Base-by-base conservation (phyloP, 139 green algal genomes). In the Diplosphaera chodatii region DNA sequence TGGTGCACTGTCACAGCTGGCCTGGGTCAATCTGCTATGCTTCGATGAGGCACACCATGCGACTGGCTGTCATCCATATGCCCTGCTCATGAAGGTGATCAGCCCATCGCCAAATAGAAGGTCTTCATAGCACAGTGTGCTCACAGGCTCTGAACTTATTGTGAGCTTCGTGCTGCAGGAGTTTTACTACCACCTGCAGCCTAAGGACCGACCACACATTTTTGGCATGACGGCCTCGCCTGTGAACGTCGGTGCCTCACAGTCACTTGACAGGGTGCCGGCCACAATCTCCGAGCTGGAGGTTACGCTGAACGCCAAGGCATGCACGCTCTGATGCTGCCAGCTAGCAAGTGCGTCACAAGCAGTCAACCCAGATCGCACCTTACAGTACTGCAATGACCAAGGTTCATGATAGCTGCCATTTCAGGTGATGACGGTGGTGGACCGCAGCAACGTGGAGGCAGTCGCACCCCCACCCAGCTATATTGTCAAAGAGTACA, bases 1-100 rank as follows among this genome's bases (percentile, higher is more conserved):
- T n/a, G n/a, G n/a, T n/a, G n/a, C n/a, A 21, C 78, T n/a, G n/a
- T n/a, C n/a, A 68, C 75, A 83, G 68, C 41, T 89, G 29, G 33
- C 59, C 1, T 25, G 74, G 25, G 33, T 90, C 0, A 73, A 83
- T 66, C 77, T 91, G 55, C 70, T 91, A 21, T 56, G 83, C 31
- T 79, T 90, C 62, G 84, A 91, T 37, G 86, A 91, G 73, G 83
- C 73, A 30, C 86, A 91, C 68, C 86, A 88, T 41, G 71, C 69
- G 23, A 32, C 68, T 6, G 78, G 76, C 41, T 74, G 77, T 5
- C 75, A 92, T 74, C 78, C 86, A 1, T 90, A 88, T 55, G 85
- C 82, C 37, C 59, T 41, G 27, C 92, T 91, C 69, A 90, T 91
- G 86, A 48, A 48, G 37, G 37, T 48, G 10, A 10, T 20, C 37